Evolutionary conservation across 2,329 filamentous ascomycete species (phyloP).

Genomic region (Diaporthe sp.): DNA sequence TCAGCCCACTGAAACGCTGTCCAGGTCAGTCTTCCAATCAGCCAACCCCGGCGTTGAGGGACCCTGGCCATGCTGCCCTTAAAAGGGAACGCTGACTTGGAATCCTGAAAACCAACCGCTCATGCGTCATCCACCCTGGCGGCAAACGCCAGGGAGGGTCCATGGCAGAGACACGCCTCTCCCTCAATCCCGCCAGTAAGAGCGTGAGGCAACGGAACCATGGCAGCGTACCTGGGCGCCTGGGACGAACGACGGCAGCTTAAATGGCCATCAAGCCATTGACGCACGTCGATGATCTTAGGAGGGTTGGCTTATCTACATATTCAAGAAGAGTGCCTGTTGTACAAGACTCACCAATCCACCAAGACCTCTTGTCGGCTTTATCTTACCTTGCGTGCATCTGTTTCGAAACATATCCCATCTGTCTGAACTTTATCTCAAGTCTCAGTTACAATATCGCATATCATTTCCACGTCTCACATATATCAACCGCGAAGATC

Average conservation of each 20-base stretch:
- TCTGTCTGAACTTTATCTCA: background rate
- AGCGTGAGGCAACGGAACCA: conserved; percentile 30
- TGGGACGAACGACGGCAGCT: conserved; percentile 40
- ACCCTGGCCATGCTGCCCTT: background rate
- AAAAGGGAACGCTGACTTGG: conserved; percentile 35
- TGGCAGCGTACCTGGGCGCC: conserved; percentile 31
- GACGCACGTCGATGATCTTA: conserved; percentile 27
- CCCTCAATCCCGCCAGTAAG: conserved; percentile 6
- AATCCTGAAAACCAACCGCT: conserved; percentile 41
- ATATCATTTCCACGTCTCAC: conserved; percentile 16
- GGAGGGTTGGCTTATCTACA: conserved; percentile 30
- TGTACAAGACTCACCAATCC: background rate
- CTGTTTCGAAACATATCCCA: conserved; percentile 19
- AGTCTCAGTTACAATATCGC: conserved; percentile 14
- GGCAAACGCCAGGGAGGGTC: conserved; percentile 26
- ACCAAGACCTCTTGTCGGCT: background rate
- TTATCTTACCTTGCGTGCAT: conserved; percentile 14
- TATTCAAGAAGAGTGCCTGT: background rate
- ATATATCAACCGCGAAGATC: conserved; percentile 3
- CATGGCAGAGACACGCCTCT: conserved; percentile 25
- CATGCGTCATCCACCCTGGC: conserved; percentile 41
- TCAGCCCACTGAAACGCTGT: conserved; percentile 35
- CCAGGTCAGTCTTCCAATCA: conserved; percentile 29
- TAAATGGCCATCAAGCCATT: conserved; percentile 41
- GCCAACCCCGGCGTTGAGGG: background rate